Conservation (phyloP, 441 rosid species). For the Gossypium trilobum region DNA sequence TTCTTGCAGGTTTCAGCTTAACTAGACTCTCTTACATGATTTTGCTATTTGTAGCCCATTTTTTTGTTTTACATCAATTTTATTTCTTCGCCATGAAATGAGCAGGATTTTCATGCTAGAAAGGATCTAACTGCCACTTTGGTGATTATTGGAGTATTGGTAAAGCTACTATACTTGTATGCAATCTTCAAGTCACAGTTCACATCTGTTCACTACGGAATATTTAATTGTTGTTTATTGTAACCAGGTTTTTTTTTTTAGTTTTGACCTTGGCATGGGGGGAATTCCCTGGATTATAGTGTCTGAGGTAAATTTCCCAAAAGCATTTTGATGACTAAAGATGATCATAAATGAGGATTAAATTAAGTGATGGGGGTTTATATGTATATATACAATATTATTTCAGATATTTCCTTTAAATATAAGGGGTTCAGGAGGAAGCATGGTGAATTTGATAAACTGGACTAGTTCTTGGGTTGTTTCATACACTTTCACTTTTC, state of each 20-base stretch:
- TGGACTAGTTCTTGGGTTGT: constrained; percentile 42
- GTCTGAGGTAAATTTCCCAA: constrained; percentile 44
- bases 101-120: constrained; percentile 2
- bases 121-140: constrained; percentile 23
- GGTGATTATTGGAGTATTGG: constrained; percentile 24
- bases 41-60: neutral
- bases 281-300: constrained; percentile 59
- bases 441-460: constrained; percentile 37
- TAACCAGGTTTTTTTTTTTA: neutral
- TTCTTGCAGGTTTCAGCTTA: constrained; percentile 22
- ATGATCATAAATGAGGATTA: neutral
- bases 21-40: neutral
- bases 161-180: neutral
- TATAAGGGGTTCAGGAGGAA: constrained; percentile 46
- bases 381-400: neutral
- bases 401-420: constrained; percentile 53
- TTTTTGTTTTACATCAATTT: neutral
- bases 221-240: neutral
- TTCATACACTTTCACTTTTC: constrained; percentile 40
- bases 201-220: neutral
- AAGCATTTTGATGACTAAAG: neutral
- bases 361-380: neutral
- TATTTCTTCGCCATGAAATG: neutral
- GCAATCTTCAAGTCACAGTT: neutral
- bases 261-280: constrained; percentile 35